Evolutionary conservation across 306 rosid species (phyloP).

Genomic region (Glycine tomentella): DNA sequence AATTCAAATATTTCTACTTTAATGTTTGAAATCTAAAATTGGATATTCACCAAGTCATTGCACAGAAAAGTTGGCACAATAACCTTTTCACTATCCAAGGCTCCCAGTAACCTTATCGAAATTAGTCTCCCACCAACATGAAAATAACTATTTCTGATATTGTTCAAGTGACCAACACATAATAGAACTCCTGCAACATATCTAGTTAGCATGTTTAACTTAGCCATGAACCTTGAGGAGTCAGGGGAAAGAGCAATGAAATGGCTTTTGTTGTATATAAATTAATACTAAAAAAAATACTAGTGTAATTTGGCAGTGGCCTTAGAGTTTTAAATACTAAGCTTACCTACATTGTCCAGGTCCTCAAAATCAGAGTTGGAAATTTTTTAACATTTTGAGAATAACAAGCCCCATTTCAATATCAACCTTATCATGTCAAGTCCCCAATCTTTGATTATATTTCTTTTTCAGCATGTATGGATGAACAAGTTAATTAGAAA

Average conservation of each 20-base stretch:
- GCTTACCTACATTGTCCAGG: background rate
- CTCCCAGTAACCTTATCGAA: background rate
- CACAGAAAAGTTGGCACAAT: slow-evolving; percentile 11
- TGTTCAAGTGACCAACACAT: background rate
- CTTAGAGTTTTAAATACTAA: background rate
- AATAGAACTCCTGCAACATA: background rate
- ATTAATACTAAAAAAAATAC: background rate
- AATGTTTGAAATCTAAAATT: background rate
- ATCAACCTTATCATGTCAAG: background rate
- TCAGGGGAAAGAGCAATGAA: slow-evolving; percentile 21
- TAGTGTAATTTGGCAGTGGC: background rate
- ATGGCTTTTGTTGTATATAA: background rate
- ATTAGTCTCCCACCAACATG: slow-evolving; percentile 2
- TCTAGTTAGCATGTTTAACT: slow-evolving; percentile 4
- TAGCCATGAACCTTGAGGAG: slow-evolving; percentile 6
- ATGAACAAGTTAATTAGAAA: slow-evolving; percentile 33
- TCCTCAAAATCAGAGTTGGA: slow-evolving; percentile 13
- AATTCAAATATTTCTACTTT: too few species aligned
- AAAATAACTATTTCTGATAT: background rate
- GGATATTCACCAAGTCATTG: slow-evolving; percentile 7
- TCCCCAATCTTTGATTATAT: background rate
- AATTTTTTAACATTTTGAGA: background rate
- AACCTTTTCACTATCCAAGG: background rate
- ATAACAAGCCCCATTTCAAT: background rate
- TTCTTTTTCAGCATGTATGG: slow-evolving; percentile 1